Conservation (phyloP, 2,329 filamentous ascomycete species). For the Xylariaceae sp. region DNA sequence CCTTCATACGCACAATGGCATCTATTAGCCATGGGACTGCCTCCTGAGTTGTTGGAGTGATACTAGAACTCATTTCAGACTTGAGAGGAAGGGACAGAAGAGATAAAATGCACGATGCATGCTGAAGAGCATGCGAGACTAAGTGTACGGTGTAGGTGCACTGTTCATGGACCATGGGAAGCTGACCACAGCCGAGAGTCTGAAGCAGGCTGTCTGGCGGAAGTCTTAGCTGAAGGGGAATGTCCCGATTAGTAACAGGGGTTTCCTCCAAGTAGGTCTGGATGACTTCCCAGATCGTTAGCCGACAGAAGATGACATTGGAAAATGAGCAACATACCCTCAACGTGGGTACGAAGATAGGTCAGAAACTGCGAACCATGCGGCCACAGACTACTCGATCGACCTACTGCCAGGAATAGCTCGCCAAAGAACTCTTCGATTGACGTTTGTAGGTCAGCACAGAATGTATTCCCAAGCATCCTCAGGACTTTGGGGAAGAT, state of each 20-base stretch:
- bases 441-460: constrained; percentile 42
- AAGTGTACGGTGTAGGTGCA: constrained; percentile 39
- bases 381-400: constrained; percentile 45
- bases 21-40: constrained; percentile 48
- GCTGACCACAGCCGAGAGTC: constrained; percentile 20
- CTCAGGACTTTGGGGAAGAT: constrained; percentile 54
- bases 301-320: constrained; percentile 1
- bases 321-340: constrained; percentile 36
- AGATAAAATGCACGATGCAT: constrained; percentile 41
- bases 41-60: constrained; percentile 35
- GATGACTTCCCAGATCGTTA: constrained; percentile 24
- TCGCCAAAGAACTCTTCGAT: constrained; percentile 51
- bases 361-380: constrained; percentile 40
- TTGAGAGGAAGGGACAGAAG: constrained; percentile 40
- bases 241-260: constrained; percentile 27
- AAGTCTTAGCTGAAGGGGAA: constrained; percentile 32
- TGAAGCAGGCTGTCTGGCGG: constrained; percentile 38
- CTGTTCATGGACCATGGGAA: constrained; percentile 28
- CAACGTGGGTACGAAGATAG: constrained; percentile 47
- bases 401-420: constrained; percentile 41
- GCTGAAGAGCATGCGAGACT: constrained; percentile 42
- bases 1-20: constrained; percentile 40
- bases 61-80: constrained; percentile 31
- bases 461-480: constrained; percentile 50
- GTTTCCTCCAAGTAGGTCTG: constrained; percentile 26